These are phyloP conservation scores for Aspergillus cavernicola DNA, from an alignment of 495 filamentous ascomycete species.

Conservation along the genomic window DNA sequence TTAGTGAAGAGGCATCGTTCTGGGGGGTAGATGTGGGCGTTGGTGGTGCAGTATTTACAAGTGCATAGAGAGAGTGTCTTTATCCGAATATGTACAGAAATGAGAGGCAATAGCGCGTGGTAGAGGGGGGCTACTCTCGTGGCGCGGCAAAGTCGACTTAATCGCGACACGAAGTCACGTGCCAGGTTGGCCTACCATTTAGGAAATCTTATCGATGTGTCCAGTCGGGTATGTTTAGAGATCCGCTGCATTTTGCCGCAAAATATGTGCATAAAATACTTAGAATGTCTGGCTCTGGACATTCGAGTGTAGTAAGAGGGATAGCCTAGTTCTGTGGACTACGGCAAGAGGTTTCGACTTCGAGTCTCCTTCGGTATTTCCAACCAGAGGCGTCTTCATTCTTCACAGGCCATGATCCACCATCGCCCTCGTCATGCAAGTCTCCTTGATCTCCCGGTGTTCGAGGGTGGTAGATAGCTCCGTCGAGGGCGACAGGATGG, in stretches of 20 bases:
- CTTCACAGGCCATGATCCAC: background rate
- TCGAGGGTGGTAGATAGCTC: background rate
- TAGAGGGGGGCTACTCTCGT: conserved; percentile 1
- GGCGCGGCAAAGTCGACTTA: conserved; percentile 21
- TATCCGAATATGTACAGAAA: background rate
- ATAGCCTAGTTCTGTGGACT: background rate
- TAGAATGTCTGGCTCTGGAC: too few relatives aligned
- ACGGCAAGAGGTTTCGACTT: background rate
- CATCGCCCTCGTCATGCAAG: background rate
- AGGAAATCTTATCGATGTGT: background rate
- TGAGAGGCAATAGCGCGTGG: background rate
- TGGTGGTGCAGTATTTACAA: background rate
- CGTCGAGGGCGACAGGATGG: conserved; percentile 1
- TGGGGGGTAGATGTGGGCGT: background rate
- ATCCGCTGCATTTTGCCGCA: background rate
- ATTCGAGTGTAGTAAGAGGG: background rate
- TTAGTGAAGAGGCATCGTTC: background rate
- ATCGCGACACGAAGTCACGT: conserved; percentile 41
- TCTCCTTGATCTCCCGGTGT: background rate
- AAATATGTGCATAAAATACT: background rate
- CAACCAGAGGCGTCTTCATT: background rate
- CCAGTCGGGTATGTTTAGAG: background rate
- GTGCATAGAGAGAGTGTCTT: background rate
- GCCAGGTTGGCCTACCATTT: conserved; percentile 9
- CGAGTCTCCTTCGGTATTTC: background rate